phyloP scores from a whole-genome alignment of 1,284 basidiomycete species.

The Megacollybia platyphylla region DNA sequence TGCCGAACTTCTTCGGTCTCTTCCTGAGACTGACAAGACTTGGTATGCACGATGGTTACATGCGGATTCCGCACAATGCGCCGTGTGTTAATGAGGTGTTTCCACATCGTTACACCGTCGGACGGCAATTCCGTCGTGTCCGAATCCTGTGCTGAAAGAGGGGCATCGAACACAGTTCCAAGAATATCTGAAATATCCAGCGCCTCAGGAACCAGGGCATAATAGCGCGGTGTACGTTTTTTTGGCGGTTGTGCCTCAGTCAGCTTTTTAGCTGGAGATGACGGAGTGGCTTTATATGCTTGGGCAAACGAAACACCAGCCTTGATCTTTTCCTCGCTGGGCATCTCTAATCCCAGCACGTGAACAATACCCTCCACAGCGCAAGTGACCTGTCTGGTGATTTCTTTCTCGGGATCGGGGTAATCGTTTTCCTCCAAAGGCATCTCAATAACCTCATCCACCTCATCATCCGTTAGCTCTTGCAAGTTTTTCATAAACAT shows the following conservation, averaged over 20 bases:
- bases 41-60: conserved; percentile 77
- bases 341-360: conserved; percentile 37
- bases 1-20: neutral
- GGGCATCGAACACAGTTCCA: conserved; percentile 16
- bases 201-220: conserved; percentile 59
- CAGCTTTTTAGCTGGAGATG: conserved; percentile 20
- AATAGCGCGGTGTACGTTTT: conserved; percentile 43
- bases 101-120: conserved; percentile 31
- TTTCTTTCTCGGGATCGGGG: conserved; percentile 14
- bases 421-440: conserved; percentile 43
- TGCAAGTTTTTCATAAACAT: conserved; percentile 62
- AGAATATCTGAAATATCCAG: conserved; percentile 31
- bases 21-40: conserved; percentile 31
- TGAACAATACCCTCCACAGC: conserved; percentile 48
- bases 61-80: conserved; percentile 64
- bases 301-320: conserved; percentile 44
- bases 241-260: conserved; percentile 20
- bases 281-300: conserved; percentile 32
- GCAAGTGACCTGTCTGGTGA: conserved; percentile 21
- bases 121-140: too few species aligned
- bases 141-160: too few species aligned
- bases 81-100: conserved; percentile 25
- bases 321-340: conserved; percentile 41
- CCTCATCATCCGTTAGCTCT: conserved; percentile 51
- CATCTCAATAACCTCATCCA: conserved; percentile 60